Evolutionary conservation across 768 basidiomycete genomes (phyloP), one percentile per base, ranked within the genome.

Genomic region (Coprinopsis cinerea): DNA sequence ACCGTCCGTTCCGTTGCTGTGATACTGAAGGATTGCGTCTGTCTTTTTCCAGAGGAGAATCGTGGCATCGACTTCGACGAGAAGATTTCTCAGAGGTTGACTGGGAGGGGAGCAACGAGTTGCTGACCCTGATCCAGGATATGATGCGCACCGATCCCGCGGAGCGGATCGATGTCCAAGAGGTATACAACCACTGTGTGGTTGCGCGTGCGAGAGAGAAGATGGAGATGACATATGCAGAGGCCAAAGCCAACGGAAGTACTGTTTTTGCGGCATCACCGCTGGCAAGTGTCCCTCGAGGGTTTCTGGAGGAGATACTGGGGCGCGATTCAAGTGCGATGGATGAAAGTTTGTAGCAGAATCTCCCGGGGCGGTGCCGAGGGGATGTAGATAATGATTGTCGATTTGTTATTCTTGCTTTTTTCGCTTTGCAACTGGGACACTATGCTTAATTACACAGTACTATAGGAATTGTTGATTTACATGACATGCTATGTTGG

Each of bases 61-160:
- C 87, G 1, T 99, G 96, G 96, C 94, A 96, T 60, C 82, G 87
- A 55, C 75, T 98, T 28, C 84, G 96, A 49, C 80, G 81, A 50
- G 88, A 95, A 63, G 90, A 99, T 69, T 93, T 96, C 63, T 79
- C 83, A 44, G 91, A 92, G 63, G 81, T 93, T 49, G 82, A 89
- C 60, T 63, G 86, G 57, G 73, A 76, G 27, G 76, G 71, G 44
- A 89, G 85, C 57, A 71, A 75, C 6, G 79, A 83, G 60, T 70
- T 95, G 51, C 70, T 85, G 51, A 70, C 67, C 37, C 72, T 94
- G 57, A 79, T 95, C 58, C 76, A 68, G 60, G 71, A 74, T 52
- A 88, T 93, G 82, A 88, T 95, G 82, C 79, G 79, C 39, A 79
- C 80, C 0, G 80, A 86, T 44, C 83, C 91, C 2, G 67, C 62